Evolutionary conservation across 1,284 basidiomycete species (phyloP).

Genomic region (Microbotryum intermedium): DNA sequence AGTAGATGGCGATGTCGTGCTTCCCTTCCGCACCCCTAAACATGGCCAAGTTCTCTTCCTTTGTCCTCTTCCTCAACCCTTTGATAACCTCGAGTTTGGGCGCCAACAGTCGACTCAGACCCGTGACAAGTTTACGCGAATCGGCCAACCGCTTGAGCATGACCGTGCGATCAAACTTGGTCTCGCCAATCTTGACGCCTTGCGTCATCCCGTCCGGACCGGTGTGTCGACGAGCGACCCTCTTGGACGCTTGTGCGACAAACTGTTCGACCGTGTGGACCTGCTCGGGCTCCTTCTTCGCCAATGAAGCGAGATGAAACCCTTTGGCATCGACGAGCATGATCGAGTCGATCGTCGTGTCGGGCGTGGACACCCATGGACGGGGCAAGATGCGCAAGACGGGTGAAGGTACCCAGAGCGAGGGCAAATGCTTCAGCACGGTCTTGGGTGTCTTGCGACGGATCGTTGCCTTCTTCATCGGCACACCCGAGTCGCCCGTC

Average conservation of each 20-base stretch:
- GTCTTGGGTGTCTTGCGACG: conserved; percentile 2
- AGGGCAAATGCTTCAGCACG: conserved; percentile 2
- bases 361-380: neutral
- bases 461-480: conserved; percentile 20
- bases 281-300: neutral
- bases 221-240: neutral
- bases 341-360: conserved; percentile 9
- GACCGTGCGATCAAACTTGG: conserved; percentile 24
- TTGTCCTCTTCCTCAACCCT: conserved; percentile 64
- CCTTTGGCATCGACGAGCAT: conserved; percentile 26
- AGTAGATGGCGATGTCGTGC: conserved; percentile 53
- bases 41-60: conserved; percentile 36
- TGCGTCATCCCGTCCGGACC: neutral
- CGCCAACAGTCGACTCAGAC: conserved; percentile 64
- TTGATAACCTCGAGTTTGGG: conserved; percentile 77
- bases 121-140: conserved; percentile 71
- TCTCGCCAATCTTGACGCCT: neutral
- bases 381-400: conserved; percentile 13
- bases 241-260: neutral
- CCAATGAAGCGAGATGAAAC: conserved; percentile 9
- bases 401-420: neutral
- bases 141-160: conserved; percentile 66
- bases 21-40: conserved; percentile 25
- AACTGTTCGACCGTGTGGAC: neutral
- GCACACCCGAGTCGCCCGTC: neutral